A percentile compares a stretch with the other conserved stretches of the same genome.
Evolutionary conservation across 192 early-diverging fungal genomes (phyloP).

Genomic region (Coemansia sp.): DNA sequence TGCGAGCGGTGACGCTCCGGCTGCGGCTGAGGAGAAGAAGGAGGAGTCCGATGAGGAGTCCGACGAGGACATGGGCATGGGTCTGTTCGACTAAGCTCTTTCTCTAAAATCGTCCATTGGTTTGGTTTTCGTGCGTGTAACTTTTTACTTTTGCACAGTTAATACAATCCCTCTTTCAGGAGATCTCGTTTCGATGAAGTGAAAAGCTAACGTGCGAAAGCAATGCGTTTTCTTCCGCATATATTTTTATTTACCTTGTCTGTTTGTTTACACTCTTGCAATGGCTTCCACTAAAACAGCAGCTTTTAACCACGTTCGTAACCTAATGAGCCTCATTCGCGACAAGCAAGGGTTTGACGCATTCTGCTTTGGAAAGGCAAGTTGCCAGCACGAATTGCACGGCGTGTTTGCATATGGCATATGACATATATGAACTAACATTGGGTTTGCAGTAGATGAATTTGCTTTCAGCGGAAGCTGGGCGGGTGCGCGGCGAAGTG

Average conservation of each 20-base stretch:
- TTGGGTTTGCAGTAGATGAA: conserved; percentile 19
- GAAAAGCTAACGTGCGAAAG: not conserved
- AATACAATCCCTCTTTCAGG: not conserved
- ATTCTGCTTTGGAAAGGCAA: conserved; percentile 30
- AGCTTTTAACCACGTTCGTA: conserved; percentile 14
- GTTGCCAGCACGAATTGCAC: not conserved
- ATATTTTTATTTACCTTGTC: not conserved
- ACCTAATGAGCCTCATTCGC: conserved; percentile 9
- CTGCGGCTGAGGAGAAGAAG: conserved; percentile 65
- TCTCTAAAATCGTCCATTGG: not conserved
- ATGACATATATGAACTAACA: not conserved
- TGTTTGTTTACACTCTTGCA: not conserved
- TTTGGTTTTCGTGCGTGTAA: conserved; percentile 1
- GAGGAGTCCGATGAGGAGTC: conserved; percentile 68
- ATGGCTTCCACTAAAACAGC: not conserved
- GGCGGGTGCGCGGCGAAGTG: conserved; percentile 37
- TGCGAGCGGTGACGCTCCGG: conserved; percentile 50
- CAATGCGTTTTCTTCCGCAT: no score
- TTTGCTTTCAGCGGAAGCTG: conserved; percentile 36
- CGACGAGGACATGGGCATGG: conserved; percentile 84
- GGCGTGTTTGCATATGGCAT: not conserved
- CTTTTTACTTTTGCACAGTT: conserved; percentile 4
- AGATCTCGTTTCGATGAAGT: not conserved
- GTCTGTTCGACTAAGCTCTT: conserved; percentile 61
- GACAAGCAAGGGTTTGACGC: conserved; percentile 33